These are phyloP conservation scores for Globisporangium heterothallicum DNA, from an alignment of 352 stramenopile species.

Conservation along the genomic window DNA sequence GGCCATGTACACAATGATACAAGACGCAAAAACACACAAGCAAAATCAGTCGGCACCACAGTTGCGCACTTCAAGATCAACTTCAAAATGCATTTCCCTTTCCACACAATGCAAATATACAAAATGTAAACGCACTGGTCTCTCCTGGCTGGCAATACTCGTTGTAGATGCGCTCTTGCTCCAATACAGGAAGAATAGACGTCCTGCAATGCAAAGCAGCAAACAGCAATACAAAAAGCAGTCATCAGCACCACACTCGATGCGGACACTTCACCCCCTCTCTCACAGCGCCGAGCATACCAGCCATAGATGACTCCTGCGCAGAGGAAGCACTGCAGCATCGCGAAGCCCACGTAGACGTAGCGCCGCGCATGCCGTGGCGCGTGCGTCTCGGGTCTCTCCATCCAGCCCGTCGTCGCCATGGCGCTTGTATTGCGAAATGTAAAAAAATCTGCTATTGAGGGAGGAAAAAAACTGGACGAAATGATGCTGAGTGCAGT, in stretches of 20 bases:
- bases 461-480: no score
- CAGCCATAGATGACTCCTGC: conserved; percentile 61
- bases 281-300: conserved; percentile 14
- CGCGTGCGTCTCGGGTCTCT: neutral
- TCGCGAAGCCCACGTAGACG: conserved; percentile 43
- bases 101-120: neutral
- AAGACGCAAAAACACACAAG: neutral
- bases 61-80: no score
- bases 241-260: neutral
- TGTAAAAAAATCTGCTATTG: no score
- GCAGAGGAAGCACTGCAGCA: conserved; percentile 58
- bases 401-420: neutral
- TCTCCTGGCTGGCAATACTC: conserved; percentile 37
- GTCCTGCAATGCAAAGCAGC: no score
- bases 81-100: no score
- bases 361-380: conserved; percentile 17
- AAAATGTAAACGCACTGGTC: conserved; percentile 25
- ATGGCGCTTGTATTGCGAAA: no score
- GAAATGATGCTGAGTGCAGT: no score
- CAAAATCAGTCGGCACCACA: neutral
- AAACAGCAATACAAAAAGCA: conserved; percentile 9
- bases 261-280: neutral
- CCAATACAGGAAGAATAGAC: conserved; percentile 49
- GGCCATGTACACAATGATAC: neutral
- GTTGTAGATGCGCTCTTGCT: conserved; percentile 52